phyloP scores from a whole-genome alignment of 371 early-diverging fungal species.

The Smittium culicis region DNA sequence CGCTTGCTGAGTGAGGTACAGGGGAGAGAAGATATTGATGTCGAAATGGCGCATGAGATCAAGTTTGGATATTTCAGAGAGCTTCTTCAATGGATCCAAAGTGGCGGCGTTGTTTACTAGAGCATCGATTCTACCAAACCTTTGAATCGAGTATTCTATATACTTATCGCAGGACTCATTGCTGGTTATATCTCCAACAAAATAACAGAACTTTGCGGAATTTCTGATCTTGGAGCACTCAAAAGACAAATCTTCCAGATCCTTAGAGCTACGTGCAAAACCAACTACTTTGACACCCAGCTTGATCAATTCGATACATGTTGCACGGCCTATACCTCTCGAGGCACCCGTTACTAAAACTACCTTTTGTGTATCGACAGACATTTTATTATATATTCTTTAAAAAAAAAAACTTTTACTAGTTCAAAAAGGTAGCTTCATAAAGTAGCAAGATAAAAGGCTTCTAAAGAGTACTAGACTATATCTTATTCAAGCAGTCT shows the following conservation, averaged over 20 bases:
- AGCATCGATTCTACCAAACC: too few relatives aligned
- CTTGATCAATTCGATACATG: too few relatives aligned
- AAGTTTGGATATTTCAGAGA: conserved; percentile 31
- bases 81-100: conserved; percentile 49
- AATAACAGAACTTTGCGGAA: conserved; percentile 22
- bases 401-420: too few relatives aligned
- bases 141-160: too few relatives aligned
- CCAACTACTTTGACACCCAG: conserved; percentile 48
- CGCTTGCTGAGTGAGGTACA: conserved; percentile 66
- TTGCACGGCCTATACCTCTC: conserved; percentile 53
- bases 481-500: too few relatives aligned
- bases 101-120: conserved; percentile 77
- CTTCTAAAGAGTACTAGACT: too few relatives aligned
- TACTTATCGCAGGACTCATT: too few relatives aligned
- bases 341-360: conserved; percentile 86
- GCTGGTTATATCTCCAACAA: conserved; percentile 54
- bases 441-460: too few relatives aligned
- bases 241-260: conserved; percentile 25
- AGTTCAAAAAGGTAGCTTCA: too few relatives aligned
- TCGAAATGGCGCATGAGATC: too few relatives aligned
- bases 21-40: conserved; percentile 45
- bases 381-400: too few relatives aligned
- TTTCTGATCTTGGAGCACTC: conserved; percentile 15
- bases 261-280: conserved; percentile 43
- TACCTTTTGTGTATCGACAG: too few relatives aligned